A percentile compares a stretch with the other conserved stretches of the same genome.
Evolutionary conservation across 2,329 filamentous ascomycete species (phyloP).

Genomic region (Gyromitra esculenta): DNA sequence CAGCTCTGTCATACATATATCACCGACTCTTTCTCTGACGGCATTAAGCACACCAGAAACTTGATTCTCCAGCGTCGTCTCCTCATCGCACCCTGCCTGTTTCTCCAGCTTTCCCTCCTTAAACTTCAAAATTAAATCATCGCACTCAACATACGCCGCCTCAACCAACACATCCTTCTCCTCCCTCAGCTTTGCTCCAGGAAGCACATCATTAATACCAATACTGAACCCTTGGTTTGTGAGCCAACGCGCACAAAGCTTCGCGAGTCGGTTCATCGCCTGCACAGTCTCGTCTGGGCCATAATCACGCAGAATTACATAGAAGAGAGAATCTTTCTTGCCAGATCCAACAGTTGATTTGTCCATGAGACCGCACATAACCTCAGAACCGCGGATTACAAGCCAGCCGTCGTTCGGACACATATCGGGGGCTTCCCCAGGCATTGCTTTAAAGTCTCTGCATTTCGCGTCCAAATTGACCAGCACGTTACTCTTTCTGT

Average conservation of each 20-base stretch:
- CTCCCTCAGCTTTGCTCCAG: slow-evolving; percentile 73
- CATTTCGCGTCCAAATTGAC: slow-evolving; percentile 95
- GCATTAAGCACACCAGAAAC: slow-evolving; percentile 92
- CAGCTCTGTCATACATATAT: slow-evolving; percentile 87
- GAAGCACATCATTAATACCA: slow-evolving; percentile 93
- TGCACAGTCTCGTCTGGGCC: slow-evolving; percentile 86
- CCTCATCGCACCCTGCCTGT: slow-evolving; percentile 86
- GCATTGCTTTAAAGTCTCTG: slow-evolving; percentile 76
- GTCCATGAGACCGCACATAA: slow-evolving; percentile 98
- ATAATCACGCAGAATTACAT: slow-evolving; percentile 93
- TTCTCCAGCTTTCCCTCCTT: slow-evolving; percentile 84
- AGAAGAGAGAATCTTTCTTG: slow-evolving; percentile 98
- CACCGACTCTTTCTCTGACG: slow-evolving; percentile 89
- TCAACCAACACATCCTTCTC: slow-evolving; percentile 81
- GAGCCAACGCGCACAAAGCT: slow-evolving; percentile 86
- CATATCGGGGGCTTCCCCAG: slow-evolving; percentile 72
- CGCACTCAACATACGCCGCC: slow-evolving; percentile 80
- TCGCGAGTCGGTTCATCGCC: slow-evolving; percentile 93
- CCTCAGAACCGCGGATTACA: slow-evolving; percentile 92
- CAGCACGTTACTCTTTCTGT: slow-evolving; percentile 80
- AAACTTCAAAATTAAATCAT: slow-evolving; percentile 82
- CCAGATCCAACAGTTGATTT: slow-evolving; percentile 96
- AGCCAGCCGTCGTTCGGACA: slow-evolving; percentile 90
- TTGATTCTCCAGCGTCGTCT: slow-evolving; percentile 87
- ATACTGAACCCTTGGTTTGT: slow-evolving; percentile 95